Percentiles rank a stretch among this genome's conserved stretches.
phyloP scores from a whole-genome alignment of 2,329 filamentous ascomycete species.

The Stromatinia cepivora region DNA sequence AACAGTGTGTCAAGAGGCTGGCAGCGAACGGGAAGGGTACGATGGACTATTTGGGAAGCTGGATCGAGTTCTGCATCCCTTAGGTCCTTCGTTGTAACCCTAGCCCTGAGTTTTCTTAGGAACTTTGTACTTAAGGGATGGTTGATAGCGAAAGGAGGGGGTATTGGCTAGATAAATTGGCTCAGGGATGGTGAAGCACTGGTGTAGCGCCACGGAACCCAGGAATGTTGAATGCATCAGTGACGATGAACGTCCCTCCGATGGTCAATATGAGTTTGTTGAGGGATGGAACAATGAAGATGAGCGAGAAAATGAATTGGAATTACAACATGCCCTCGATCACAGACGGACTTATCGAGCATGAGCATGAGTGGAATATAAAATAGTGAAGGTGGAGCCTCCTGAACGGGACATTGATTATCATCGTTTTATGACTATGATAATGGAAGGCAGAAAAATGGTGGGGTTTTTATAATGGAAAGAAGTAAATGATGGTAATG shows the following conservation, averaged over 20 bases:
- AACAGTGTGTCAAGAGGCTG: constrained; percentile 63
- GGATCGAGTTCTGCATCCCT: constrained; percentile 81
- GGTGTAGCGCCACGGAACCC: background rate
- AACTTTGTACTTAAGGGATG: background rate
- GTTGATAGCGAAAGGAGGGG: background rate
- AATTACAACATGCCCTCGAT: too few species aligned
- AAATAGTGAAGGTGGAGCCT: background rate
- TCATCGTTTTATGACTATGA: background rate
- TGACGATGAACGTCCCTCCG: too few species aligned
- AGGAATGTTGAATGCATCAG: background rate
- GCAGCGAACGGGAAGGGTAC: constrained; percentile 55
- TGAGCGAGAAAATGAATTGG: too few species aligned
- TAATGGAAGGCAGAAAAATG: background rate
- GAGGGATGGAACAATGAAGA: too few species aligned
- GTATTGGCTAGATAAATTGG: background rate
- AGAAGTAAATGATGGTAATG: background rate
- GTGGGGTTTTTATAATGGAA: background rate
- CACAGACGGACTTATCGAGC: too few species aligned
- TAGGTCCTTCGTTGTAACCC: constrained; percentile 23
- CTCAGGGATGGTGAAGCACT: background rate
- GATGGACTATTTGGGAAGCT: constrained; percentile 80
- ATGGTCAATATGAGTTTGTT: too few species aligned
- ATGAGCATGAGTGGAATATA: background rate
- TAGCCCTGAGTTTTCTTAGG: constrained; percentile 6
- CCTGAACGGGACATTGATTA: background rate